Base-by-base conservation (phyloP, 2,329 filamentous ascomycete genomes). In the Hymenoscyphus scutula region DNA sequence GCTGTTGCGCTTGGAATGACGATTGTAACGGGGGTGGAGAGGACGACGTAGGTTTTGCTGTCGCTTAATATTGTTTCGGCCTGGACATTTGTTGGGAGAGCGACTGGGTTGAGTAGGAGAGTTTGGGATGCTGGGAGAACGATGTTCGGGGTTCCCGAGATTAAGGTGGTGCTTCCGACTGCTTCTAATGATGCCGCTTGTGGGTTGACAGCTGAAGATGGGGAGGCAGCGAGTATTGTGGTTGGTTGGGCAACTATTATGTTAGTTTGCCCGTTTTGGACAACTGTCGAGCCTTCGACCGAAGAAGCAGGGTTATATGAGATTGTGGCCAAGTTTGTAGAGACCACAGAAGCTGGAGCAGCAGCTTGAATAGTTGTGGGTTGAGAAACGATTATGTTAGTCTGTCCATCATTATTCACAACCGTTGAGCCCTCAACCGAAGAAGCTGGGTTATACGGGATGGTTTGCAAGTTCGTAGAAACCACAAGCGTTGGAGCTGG, bases 241-340 rank as follows among this genome's bases (percentile, higher is more conserved):
- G 57, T 34, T 5, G 23, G 11, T 19, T 25, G 23, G 5, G 53
- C 41, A 15, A 51, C 25, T 25, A 56, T 32, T 25, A 56, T 37
- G 37, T 56, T 61, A 17, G 59, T 61, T 3, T 34, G 15, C 10
- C 51, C 58, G 2, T 30, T 38, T 27, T 55, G 30, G 2, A 60
- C 25, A 2, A 34, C 45, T 13, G 58, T 60, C 2, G 23, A 34
- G n/a, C 58, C 48, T 6, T 34, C 32, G 17, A 60, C 41, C 1
- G 45, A 51, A 10, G 30, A 37, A 15, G 58, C 45, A 5, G 58
- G n/a, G 3, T 32, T 30, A 1, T 30, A 27, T 15, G 58, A 27
- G 27, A 60, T 34, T 13, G 53, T 56, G 25, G 29, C 53, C 13
- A 56, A 13, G 11, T 32, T 34, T 19, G 54, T 30, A 13, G 56